These are phyloP conservation scores for Fusarium pilosicola DNA, from an alignment of 2,329 filamentous ascomycete species.

Conservation along the genomic window DNA sequence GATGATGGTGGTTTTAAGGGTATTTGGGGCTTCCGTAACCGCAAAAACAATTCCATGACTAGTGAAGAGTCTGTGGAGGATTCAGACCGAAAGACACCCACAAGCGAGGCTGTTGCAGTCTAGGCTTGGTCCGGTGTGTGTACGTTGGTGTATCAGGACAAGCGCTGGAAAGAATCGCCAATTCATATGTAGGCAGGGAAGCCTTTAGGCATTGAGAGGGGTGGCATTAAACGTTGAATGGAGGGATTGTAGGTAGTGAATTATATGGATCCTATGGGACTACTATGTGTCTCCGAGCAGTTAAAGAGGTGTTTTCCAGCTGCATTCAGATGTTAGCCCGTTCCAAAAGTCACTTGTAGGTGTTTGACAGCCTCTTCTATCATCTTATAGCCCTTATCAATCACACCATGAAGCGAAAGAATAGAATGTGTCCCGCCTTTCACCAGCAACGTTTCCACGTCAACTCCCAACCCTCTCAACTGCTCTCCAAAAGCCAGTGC, in stretches of 20 bases:
- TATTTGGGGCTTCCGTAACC: conserved; percentile 41
- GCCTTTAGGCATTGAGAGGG: background rate
- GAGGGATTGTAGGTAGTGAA: background rate
- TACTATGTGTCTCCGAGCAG: background rate
- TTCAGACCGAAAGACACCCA: conserved; percentile 15
- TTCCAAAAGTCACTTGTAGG: conserved; percentile 33
- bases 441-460: conserved; percentile 31
- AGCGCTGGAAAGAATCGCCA: background rate
- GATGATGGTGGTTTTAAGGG: conserved; percentile 42
- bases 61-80: conserved; percentile 25
- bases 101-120: conserved; percentile 7
- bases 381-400: conserved; percentile 38
- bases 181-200: background rate
- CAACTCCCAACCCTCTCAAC: conserved; percentile 35
- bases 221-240: background rate
- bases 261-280: background rate
- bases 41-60: conserved; percentile 4
- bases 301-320: background rate
- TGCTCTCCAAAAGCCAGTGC: conserved; percentile 44
- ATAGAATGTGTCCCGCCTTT: conserved; percentile 43
- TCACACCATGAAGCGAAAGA: conserved; percentile 40
- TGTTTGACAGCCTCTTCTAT: conserved; percentile 38
- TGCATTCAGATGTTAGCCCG: background rate
- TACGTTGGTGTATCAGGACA: background rate
- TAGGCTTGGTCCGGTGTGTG: background rate